A percentile compares a stretch with the other conserved stretches of the same genome.
Evolutionary conservation across 768 basidiomycete species (phyloP).

Genomic region (Piloderma croceum): DNA sequence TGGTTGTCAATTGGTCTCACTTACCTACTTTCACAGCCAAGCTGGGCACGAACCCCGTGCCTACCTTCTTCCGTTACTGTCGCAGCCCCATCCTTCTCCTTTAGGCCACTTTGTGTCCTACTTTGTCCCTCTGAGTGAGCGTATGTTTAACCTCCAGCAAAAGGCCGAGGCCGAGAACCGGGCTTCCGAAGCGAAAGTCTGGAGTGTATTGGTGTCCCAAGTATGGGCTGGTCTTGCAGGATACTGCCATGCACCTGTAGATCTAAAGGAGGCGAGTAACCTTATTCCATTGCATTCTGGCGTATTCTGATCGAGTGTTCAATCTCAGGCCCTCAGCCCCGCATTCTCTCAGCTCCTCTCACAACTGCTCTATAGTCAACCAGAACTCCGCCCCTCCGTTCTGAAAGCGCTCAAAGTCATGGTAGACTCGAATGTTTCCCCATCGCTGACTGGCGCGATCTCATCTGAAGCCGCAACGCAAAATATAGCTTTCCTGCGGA

Average conservation of each 20-base stretch:
- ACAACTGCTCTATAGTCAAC: constrained; percentile 87
- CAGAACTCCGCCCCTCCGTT: constrained; percentile 74
- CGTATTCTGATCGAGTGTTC: constrained; percentile 4
- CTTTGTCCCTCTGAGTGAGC: constrained; percentile 91
- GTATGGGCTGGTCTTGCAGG: constrained; percentile 90
- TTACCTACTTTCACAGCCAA: constrained; percentile 38
- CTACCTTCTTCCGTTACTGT: constrained; percentile 83
- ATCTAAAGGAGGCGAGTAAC: constrained; percentile 58
- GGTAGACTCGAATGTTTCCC: constrained; percentile 69
- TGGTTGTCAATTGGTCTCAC: background rate
- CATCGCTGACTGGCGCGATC: constrained; percentile 31
- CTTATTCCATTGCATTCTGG: background rate
- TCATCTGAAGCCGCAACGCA: constrained; percentile 53
- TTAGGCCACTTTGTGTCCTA: constrained; percentile 81
- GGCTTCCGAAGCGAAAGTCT: constrained; percentile 87
- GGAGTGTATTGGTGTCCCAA: constrained; percentile 89
- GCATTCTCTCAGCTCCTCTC: constrained; percentile 87
- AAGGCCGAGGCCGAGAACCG: constrained; percentile 69
- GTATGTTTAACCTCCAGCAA: constrained; percentile 84
- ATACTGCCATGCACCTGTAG: constrained; percentile 79
- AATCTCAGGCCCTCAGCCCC: constrained; percentile 61
- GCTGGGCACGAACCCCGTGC: constrained; percentile 81
- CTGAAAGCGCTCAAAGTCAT: constrained; percentile 76
- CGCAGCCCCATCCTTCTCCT: constrained; percentile 74
- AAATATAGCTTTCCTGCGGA: constrained; percentile 68